Evolutionary conservation across 208 protist genomes (phyloP).

Genomic region (Leishmania lainsoni): DNA sequence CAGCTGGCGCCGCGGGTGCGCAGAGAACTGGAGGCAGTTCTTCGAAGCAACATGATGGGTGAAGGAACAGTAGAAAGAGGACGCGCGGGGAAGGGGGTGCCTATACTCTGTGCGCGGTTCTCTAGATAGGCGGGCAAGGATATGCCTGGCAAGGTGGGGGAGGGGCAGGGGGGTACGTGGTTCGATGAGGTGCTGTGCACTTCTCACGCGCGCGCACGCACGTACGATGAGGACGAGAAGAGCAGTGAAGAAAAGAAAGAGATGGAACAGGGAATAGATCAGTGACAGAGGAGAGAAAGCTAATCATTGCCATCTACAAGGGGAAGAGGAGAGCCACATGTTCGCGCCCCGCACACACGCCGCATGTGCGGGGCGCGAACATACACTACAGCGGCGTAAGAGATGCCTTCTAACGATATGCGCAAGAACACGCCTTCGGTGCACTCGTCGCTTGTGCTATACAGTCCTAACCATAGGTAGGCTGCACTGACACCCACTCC

Average conservation of each 20-base stretch:
- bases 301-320: not conserved
- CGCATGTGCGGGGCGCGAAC: too few relatives aligned
- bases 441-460: not conserved
- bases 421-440: not conserved
- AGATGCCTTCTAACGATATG: not conserved
- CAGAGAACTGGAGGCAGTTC: conserved; percentile 18
- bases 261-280: not conserved
- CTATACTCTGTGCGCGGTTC: not conserved
- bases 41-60: conserved; percentile 24
- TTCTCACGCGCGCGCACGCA: not conserved
- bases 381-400: not conserved
- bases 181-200: not conserved
- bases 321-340: not conserved
- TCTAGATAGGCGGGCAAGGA: too few relatives aligned
- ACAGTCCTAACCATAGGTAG: not conserved
- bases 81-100: not conserved
- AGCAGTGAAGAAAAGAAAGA: not conserved
- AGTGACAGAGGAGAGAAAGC: not conserved
- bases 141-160: not conserved
- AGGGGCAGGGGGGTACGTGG: not conserved
- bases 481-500: not conserved
- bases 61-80: conserved; percentile 2
- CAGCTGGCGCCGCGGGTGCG: conserved; percentile 9
- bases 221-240: not conserved
- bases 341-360: not conserved